phyloP scores from a whole-genome alignment of 352 stramenopile genomes.

The Globisporangium echinulatum region DNA sequence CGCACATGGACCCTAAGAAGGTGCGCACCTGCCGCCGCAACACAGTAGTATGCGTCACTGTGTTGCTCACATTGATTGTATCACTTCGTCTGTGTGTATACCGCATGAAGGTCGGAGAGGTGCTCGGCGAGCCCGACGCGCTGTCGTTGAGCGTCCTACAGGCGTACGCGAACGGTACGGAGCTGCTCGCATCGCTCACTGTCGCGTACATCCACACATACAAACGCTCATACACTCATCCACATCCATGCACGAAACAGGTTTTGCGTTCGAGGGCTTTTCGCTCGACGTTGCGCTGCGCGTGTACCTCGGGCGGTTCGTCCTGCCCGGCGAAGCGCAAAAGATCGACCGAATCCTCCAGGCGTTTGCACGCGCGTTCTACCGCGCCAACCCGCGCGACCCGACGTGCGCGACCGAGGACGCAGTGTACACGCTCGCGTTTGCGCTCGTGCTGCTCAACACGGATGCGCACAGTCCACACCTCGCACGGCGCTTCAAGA shows the following conservation, averaged over 20 bases:
- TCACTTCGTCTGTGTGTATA: not conserved
- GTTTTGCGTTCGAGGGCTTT: constrained; percentile 55
- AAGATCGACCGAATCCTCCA: constrained; percentile 85
- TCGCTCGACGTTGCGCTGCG: constrained; percentile 62
- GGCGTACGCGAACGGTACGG: constrained; percentile 54
- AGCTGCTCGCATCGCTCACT: not conserved
- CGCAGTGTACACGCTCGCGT: constrained; percentile 69
- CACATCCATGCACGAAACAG: constrained; percentile 7
- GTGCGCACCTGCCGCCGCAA: constrained; percentile 13
- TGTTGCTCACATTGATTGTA: no score
- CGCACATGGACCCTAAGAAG: constrained; percentile 63
- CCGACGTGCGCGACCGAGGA: constrained; percentile 57
- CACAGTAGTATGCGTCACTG: not conserved
- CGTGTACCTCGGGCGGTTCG: constrained; percentile 67
- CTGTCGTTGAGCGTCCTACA: constrained; percentile 54
- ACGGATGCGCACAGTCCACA: constrained; percentile 75
- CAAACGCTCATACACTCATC: not conserved
- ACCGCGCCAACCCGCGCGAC: constrained; percentile 42
- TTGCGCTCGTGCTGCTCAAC: constrained; percentile 75
- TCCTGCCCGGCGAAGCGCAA: constrained; percentile 66
- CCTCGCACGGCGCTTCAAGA: constrained; percentile 60
- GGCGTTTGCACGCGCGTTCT: constrained; percentile 67
- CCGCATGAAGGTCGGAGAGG: constrained; percentile 35
- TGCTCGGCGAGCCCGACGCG: constrained; percentile 61
- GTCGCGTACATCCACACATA: not conserved